Evolutionary conservation across 73 alveolate genomes (phyloP).

Genomic region (Tetrahymena borealis): DNA sequence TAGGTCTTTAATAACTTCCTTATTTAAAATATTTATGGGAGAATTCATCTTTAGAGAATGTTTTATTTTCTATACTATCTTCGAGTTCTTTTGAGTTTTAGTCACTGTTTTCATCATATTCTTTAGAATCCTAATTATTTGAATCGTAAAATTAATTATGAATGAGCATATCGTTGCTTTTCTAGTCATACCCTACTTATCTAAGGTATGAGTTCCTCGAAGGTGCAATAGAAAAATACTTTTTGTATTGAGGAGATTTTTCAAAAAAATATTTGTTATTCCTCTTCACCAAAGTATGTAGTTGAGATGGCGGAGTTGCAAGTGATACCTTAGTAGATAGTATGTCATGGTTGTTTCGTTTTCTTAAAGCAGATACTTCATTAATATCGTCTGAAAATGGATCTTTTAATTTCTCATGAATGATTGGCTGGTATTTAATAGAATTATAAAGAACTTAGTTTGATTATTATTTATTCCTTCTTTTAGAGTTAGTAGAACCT

Average conservation of each 20-base stretch:
- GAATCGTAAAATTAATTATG: neutral
- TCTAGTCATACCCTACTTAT: neutral
- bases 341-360: neutral
- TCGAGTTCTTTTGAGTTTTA: neutral
- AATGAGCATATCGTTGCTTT: neutral
- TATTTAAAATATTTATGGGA: neutral
- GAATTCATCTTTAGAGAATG: neutral
- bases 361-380: neutral
- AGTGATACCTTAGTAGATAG: neutral
- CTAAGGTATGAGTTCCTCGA: neutral
- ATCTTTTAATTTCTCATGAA: neutral
- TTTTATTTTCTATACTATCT: too few species aligned
- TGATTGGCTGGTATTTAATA: neutral
- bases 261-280: neutral
- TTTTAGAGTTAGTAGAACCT: neutral
- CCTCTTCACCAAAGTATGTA: neutral
- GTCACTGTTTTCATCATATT: neutral
- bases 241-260: neutral
- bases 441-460: neutral
- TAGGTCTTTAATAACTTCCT: neutral
- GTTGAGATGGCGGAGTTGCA: neutral
- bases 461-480: neutral
- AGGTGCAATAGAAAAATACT: neutral
- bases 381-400: neutral
- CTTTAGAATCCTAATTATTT: neutral